Evolutionary conservation across 2,329 filamentous ascomycete species (phyloP).

Genomic region (Sphaceloma murrayae): DNA sequence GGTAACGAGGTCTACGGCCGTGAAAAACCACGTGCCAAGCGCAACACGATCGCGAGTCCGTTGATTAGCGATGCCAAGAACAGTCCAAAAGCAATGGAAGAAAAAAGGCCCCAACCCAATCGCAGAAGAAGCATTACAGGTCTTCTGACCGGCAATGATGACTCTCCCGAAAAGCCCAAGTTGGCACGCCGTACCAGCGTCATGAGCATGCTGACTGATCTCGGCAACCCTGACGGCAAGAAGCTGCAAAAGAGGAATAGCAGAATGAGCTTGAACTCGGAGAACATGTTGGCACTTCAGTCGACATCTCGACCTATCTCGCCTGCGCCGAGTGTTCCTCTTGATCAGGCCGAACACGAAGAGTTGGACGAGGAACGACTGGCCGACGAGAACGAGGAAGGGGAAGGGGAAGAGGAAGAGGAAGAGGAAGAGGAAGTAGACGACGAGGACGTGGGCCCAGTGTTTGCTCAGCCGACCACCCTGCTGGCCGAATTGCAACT

Average conservation of each 20-base stretch:
- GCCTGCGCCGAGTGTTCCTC: slow-evolving; percentile 25
- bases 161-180: not conserved
- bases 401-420: slow-evolving; percentile 38
- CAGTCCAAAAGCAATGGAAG: not conserved
- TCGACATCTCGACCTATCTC: not conserved
- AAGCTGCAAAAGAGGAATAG: slow-evolving; percentile 29
- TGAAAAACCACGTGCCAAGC: slow-evolving; percentile 25
- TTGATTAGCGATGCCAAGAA: slow-evolving; percentile 19
- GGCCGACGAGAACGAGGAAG: slow-evolving; percentile 38
- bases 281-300: slow-evolving; percentile 21
- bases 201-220: slow-evolving; percentile 27
- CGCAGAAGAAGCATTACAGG: slow-evolving; percentile 3
- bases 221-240: slow-evolving; percentile 24
- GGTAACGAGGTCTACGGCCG: slow-evolving; percentile 64
- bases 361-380: slow-evolving; percentile 35
- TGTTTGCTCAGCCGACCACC: slow-evolving; percentile 71
- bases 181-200: slow-evolving; percentile 23
- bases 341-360: slow-evolving; percentile 27
- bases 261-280: slow-evolving; percentile 25
- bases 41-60: slow-evolving; percentile 14
- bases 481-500: slow-evolving; percentile 85
- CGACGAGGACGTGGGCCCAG: slow-evolving; percentile 37
- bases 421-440: slow-evolving; percentile 37
- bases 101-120: not conserved
- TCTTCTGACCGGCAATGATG: slow-evolving; percentile 4